Evolutionary conservation across 2,329 filamentous ascomycete species (phyloP).

Genomic region (Penicillium sp.): DNA sequence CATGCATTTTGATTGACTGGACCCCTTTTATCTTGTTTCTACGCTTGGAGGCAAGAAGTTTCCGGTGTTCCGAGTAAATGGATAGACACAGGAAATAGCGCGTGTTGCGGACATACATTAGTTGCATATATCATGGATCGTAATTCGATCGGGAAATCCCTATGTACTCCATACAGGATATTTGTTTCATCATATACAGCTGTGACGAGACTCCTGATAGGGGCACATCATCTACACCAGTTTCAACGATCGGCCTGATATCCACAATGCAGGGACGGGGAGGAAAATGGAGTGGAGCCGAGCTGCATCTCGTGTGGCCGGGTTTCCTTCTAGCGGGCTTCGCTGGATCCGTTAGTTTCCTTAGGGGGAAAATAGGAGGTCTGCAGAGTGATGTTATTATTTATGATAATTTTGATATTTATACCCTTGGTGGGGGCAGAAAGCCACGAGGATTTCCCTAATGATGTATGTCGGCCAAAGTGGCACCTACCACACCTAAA

Average conservation of each 20-base stretch:
- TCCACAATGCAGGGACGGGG: constrained; percentile 29
- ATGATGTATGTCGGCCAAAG: constrained; percentile 14
- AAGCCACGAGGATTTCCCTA: constrained; percentile 2
- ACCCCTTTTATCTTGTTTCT: too few species aligned
- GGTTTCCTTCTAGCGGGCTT: constrained; percentile 29
- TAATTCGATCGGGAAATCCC: too few species aligned
- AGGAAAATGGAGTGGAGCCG: constrained; percentile 31
- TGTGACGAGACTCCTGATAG: not conserved
- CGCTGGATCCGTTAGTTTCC: constrained; percentile 15
- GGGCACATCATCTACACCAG: not conserved
- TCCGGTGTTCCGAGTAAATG: too few species aligned
- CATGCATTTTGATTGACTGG: not conserved
- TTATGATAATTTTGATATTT: constrained; percentile 8
- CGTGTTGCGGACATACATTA: not conserved
- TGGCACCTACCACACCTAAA: constrained; percentile 29
- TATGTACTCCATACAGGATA: too few species aligned
- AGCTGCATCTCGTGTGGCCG: constrained; percentile 30
- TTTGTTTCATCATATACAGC: too few species aligned
- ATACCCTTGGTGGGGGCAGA: constrained; percentile 7
- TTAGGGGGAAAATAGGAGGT: constrained; percentile 13
- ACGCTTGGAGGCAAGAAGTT: too few species aligned
- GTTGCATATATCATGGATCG: too few species aligned
- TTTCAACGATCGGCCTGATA: constrained; percentile 14
- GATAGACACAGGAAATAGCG: not conserved
- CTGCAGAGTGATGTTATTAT: not conserved